Evolutionary conservation across 352 stramenopile species (phyloP).

Genomic region (Phytophthora constricta): DNA sequence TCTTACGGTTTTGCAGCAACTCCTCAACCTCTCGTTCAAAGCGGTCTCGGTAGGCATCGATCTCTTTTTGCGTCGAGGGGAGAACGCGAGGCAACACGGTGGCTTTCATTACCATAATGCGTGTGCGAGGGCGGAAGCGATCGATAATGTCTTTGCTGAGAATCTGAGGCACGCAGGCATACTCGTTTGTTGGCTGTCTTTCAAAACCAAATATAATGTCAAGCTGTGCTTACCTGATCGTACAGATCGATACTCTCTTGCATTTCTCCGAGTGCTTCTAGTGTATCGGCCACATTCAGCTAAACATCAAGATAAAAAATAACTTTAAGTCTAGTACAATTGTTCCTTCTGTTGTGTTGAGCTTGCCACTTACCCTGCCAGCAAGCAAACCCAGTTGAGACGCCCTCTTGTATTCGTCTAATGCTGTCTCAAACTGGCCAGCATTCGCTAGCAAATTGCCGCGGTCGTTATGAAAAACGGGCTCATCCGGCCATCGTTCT

Average conservation of each 20-base stretch:
- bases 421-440: constrained; percentile 61
- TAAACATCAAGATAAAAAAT: constrained; percentile 23
- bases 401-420: constrained; percentile 62
- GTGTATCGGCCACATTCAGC: constrained; percentile 59
- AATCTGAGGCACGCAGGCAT: constrained; percentile 32
- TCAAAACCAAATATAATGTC: background rate
- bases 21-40: constrained; percentile 52
- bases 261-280: constrained; percentile 67
- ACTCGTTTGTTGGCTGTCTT: background rate
- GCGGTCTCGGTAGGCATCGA: constrained; percentile 50
- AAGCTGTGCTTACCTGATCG: constrained; percentile 39
- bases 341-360: background rate
- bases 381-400: constrained; percentile 47
- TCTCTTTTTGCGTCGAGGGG: constrained; percentile 53
- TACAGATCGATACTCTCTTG: constrained; percentile 62
- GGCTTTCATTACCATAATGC: constrained; percentile 64
- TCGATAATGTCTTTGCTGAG: constrained; percentile 28
- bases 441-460: constrained; percentile 60
- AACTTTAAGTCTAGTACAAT: background rate
- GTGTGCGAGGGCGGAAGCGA: constrained; percentile 34
- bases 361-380: constrained; percentile 46
- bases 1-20: constrained; percentile 48
- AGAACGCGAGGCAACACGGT: constrained; percentile 74
- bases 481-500: constrained; percentile 56
- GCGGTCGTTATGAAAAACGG: constrained; percentile 63